A percentile compares a stretch with the other conserved stretches of the same genome.
These are phyloP conservation scores for Peziza echinospora DNA, from an alignment of 495 filamentous ascomycete species.

Conservation along the genomic window DNA sequence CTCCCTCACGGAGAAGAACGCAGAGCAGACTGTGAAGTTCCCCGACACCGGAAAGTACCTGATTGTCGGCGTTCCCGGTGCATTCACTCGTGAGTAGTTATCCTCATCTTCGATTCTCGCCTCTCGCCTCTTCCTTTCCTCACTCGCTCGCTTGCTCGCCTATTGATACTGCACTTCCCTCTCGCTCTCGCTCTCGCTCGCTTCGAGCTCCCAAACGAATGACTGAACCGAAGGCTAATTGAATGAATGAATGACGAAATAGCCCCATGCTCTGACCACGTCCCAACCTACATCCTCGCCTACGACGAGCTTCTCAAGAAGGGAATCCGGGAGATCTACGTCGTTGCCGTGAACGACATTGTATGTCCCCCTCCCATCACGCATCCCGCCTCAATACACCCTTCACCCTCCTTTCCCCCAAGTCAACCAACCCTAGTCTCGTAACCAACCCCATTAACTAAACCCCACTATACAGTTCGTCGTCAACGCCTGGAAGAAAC, in stretches of 20 bases:
- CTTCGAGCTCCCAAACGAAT: no score
- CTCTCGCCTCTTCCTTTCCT: no score
- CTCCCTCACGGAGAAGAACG: slow-evolving; percentile 13
- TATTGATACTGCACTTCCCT: no score
- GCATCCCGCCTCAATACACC: no score
- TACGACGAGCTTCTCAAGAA: slow-evolving; percentile 9
- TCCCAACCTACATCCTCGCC: slow-evolving; percentile 11
- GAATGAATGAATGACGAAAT: no score
- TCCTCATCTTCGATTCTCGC: no score
- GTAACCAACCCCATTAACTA: not conserved
- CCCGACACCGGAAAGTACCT: slow-evolving; percentile 12
- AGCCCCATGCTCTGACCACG: slow-evolving; percentile 17
- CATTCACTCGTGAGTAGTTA: slow-evolving; percentile 14
- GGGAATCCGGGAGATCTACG: slow-evolving; percentile 13
- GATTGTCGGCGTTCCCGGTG: slow-evolving; percentile 17
- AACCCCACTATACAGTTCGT: slow-evolving; percentile 9
- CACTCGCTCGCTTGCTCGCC: no score
- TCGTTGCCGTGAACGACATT: slow-evolving; percentile 17
- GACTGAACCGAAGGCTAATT: no score
- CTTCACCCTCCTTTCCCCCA: not conserved
- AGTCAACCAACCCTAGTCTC: no score
- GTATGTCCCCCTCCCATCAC: no score
- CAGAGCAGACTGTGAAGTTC: slow-evolving; percentile 8
- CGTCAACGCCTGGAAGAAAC: slow-evolving; percentile 18
- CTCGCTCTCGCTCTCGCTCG: no score